These are phyloP conservation scores for Fusarium secorum DNA, from an alignment of 2,329 filamentous ascomycete genomes.

Conservation along the genomic window DNA sequence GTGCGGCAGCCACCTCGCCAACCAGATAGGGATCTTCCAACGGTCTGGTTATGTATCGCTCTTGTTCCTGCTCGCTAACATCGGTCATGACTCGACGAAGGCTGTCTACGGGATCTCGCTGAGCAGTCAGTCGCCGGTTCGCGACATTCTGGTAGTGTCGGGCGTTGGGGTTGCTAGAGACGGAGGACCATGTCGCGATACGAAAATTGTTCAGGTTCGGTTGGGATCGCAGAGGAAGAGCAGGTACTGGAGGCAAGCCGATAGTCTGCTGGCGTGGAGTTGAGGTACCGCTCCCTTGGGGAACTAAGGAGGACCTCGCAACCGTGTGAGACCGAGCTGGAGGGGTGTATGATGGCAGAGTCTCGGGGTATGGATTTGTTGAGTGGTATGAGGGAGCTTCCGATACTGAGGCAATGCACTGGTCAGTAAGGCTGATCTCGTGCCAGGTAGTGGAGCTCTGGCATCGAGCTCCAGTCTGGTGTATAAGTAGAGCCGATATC, in stretches of 20 bases:
- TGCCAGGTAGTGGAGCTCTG: conserved; percentile 16
- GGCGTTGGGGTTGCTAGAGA: conserved; percentile 60
- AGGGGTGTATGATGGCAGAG: conserved; percentile 61
- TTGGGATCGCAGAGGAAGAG: conserved; percentile 47
- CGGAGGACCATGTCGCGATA: conserved; percentile 68
- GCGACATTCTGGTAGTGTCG: conserved; percentile 71
- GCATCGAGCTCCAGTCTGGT: not conserved
- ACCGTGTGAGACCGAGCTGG: conserved; percentile 25
- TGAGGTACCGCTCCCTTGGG: conserved; percentile 37
- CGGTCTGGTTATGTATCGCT: conserved; percentile 51
- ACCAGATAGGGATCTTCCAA: conserved; percentile 74
- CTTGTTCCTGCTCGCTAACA: conserved; percentile 25
- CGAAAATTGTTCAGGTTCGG: conserved; percentile 62
- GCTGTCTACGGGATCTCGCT: conserved; percentile 46
- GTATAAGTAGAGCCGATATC: conserved; percentile 8
- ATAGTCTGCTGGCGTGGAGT: conserved; percentile 47
- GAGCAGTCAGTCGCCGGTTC: conserved; percentile 63
- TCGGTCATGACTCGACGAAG: conserved; percentile 37
- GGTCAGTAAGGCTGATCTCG: conserved; percentile 34
- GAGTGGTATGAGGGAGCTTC: conserved; percentile 72
- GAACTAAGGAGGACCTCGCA: conserved; percentile 31
- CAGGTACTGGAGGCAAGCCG: conserved; percentile 61
- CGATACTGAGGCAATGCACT: conserved; percentile 56
- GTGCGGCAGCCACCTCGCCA: conserved; percentile 68
- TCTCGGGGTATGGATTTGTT: conserved; percentile 55